Evolutionary conservation across 257 asterid species (phyloP).

Genomic region (Lithospermum erythrorhizon): DNA sequence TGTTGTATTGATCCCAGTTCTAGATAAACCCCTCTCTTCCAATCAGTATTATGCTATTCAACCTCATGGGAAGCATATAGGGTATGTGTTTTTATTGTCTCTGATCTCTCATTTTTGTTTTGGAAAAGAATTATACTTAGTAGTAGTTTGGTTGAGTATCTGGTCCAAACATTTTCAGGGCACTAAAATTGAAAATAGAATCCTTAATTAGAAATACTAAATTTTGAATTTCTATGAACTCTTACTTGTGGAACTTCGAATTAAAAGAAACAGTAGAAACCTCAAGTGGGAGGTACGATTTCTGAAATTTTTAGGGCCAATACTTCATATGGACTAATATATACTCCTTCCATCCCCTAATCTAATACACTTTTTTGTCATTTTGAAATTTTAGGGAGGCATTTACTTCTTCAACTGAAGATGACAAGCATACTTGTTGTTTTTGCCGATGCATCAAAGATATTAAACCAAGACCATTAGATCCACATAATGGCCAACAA

Average conservation of each 20-base stretch:
- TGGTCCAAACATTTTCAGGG: too few relatives aligned
- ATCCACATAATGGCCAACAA: slow-evolving; percentile 23
- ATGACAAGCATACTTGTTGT: slow-evolving; percentile 34
- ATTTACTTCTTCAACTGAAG: slow-evolving; percentile 48
- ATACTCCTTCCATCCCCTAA: too few relatives aligned
- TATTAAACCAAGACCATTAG: slow-evolving; percentile 38
- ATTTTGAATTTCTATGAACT: too few relatives aligned
- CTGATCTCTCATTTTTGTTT: not conserved
- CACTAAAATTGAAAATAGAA: too few relatives aligned
- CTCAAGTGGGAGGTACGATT: too few relatives aligned
- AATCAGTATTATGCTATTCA: slow-evolving; percentile 47
- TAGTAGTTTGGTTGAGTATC: not conserved
- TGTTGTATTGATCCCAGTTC: slow-evolving; percentile 37
- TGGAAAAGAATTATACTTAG: not conserved
- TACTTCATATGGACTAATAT: too few relatives aligned
- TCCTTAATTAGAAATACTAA: too few relatives aligned
- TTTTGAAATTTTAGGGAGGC: slow-evolving; percentile 39
- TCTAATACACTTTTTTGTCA: too few relatives aligned
- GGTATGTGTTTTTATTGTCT: slow-evolving; percentile 22
- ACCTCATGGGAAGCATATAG: slow-evolving; percentile 39
- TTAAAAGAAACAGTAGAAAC: too few relatives aligned
- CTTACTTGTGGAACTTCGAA: too few relatives aligned
- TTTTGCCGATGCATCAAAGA: slow-evolving; percentile 38
- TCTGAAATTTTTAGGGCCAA: too few relatives aligned
- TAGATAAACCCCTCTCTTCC: slow-evolving; percentile 41